Percentiles rank a stretch among this genome's conserved stretches.
Evolutionary conservation across 2,329 filamentous ascomycete genomes (phyloP).

Genomic region (Aspergillus unguis): DNA sequence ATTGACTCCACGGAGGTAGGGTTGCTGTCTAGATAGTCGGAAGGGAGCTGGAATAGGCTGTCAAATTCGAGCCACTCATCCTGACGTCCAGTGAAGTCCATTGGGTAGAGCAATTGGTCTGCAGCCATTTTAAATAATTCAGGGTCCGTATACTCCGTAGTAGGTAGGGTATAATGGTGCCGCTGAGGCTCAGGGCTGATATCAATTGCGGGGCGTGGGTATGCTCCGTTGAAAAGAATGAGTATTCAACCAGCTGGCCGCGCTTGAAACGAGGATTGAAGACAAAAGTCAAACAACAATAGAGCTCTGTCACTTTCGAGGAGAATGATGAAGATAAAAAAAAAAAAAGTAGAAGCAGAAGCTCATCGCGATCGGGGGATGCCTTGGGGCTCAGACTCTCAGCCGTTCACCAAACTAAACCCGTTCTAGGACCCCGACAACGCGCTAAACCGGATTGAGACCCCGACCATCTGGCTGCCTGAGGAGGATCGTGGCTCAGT

Average conservation of each 20-base stretch:
- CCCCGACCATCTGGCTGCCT: conserved; percentile 16
- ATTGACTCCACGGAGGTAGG: conserved; percentile 30
- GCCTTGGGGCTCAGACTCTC: conserved; percentile 4
- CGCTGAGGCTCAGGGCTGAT: neutral
- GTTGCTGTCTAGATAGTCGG: conserved; percentile 28
- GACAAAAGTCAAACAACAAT: neutral
- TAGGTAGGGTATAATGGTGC: neutral
- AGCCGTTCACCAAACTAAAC: conserved; percentile 11
- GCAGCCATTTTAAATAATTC: conserved; percentile 23
- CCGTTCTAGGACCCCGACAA: conserved; percentile 29
- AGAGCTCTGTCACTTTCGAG: conserved; percentile 1
- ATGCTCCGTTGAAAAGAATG: neutral
- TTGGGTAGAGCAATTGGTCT: conserved; percentile 26
- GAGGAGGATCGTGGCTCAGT: conserved; percentile 1
- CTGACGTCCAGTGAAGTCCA: conserved; percentile 18
- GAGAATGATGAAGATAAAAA: neutral
- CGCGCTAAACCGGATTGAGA: conserved; percentile 26
- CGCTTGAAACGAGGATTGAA: neutral
- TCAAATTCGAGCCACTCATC: conserved; percentile 36
- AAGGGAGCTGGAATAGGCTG: conserved; percentile 31
- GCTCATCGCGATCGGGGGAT: neutral
- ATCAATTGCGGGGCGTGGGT: neutral
- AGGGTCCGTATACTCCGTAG: neutral
- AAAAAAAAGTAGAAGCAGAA: conserved; percentile 2
- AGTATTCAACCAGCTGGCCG: conserved; percentile 2